Evolutionary conservation across 441 rosid species (phyloP), one percentile per base, ranked within the genome.

Genomic region (Isatis lusitanica): DNA sequence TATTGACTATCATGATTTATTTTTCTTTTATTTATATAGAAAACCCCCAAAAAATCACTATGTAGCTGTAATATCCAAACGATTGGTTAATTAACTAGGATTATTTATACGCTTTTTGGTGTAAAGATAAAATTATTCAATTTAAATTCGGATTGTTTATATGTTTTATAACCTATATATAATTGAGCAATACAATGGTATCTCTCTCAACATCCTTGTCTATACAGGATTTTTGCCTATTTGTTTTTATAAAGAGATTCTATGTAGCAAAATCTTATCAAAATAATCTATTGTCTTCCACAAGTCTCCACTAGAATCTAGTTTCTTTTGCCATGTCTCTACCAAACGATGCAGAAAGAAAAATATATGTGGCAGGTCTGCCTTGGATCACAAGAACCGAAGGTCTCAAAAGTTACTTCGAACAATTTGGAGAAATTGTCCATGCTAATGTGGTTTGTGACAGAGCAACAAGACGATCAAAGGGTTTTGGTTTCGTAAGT

Each of bases 401-500:
- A 9, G 63, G 83, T 36, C 31, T 88, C 63, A 71, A 57, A 16
- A 63, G 52, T 18, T 80, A 80, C 43, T 88, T 86, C 40, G 74
- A 80, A 53, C 87, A 82, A 51, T 86, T 83, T 53, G 89, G 89
- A 35, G 88, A 81, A 61, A 86, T 85, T 44, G 38, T 80, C 1
- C 81, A 85, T 58, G 89, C 91, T 46, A 87, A 83, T 16, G 88
- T 88, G 21, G 85, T 86, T 61, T 59, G 75, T 63, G 89, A 85
- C 50, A 80, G 77, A 71, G 63, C 9, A 60, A 82, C 85, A 2
- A 78, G 82, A 39, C 76, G 83, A 75, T 86, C 88, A 52, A 86
- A 76, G 53, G 86, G 93, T 8, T 88, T 85, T 55, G 90, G 89
- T 35, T 86, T 86, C 71, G 91, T 86, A 77, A 82, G 80, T 24